These are phyloP conservation scores for Alternaria rosae DNA, from an alignment of 2,329 filamentous ascomycete species.

Conservation along the genomic window DNA sequence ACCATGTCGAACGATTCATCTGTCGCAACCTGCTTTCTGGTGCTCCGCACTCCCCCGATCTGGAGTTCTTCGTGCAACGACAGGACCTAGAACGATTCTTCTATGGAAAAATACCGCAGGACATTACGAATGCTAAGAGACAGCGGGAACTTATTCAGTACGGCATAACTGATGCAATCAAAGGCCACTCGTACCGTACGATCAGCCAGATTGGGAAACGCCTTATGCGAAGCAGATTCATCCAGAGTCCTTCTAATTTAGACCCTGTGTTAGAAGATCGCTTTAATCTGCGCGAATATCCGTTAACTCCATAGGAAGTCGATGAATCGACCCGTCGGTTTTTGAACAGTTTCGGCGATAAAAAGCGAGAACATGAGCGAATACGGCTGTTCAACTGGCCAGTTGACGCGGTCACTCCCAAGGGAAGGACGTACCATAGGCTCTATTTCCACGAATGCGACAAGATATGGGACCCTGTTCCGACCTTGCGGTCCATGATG, in stretches of 20 bases:
- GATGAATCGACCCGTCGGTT: neutral
- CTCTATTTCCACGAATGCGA: neutral
- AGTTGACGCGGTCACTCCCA: fast-evolving
- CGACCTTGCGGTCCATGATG: neutral
- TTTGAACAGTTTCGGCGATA: fast-evolving
- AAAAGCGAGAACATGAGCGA: neutral
- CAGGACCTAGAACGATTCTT: neutral
- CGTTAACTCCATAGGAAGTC: neutral
- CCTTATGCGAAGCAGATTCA: fast-evolving
- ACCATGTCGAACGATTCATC: too few species aligned
- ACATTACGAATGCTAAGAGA: fast-evolving
- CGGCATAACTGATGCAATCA: neutral
- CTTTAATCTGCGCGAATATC: neutral
- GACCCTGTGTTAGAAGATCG: neutral
- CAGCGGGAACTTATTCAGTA: fast-evolving
- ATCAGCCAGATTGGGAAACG: neutral
- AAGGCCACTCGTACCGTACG: neutral
- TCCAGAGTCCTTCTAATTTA: fast-evolving
- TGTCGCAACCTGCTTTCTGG: neutral
- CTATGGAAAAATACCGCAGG: neutral
- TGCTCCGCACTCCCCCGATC: neutral
- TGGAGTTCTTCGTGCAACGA: neutral
- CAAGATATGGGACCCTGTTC: fast-evolving
- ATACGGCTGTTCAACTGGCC: neutral
- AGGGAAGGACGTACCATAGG: neutral